A percentile compares a stretch with the other conserved stretches of the same genome.
These are phyloP conservation scores for Plasmodium vivax DNA, from an alignment of 169 alveolate genomes.

Conservation along the genomic window DNA sequence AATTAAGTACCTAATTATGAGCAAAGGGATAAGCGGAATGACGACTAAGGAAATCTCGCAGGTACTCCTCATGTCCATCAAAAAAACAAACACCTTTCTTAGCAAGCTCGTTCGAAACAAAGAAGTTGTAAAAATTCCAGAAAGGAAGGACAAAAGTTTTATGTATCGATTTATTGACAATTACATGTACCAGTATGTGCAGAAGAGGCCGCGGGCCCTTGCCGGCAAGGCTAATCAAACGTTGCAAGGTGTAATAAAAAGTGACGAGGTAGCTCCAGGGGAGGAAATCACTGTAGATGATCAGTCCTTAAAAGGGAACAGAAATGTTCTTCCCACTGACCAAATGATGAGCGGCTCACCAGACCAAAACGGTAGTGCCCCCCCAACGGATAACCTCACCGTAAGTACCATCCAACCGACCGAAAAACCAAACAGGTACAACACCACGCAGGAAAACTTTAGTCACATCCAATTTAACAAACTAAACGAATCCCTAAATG, in stretches of 20 bases:
- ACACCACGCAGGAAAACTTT: neutral
- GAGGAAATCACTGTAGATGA: neutral
- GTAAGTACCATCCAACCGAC: neutral
- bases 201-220: conserved; percentile 11
- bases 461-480: conserved; percentile 40
- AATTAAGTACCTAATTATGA: conserved; percentile 54
- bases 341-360: neutral
- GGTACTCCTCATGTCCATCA: conserved; percentile 15
- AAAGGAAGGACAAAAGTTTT: conserved; percentile 64
- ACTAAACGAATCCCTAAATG: conserved; percentile 42
- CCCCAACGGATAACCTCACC: neutral
- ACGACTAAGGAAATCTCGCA: conserved; percentile 64
- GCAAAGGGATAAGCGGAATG: conserved; percentile 63
- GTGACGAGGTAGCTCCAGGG: neutral
- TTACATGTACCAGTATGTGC: conserved; percentile 53
- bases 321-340: neutral
- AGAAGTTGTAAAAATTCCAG: conserved; percentile 59
- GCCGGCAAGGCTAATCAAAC: neutral
- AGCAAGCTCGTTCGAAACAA: conserved; percentile 41
- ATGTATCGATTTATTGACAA: conserved; percentile 69
- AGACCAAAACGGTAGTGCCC: neutral
- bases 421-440: neutral
- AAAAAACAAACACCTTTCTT: conserved; percentile 60
- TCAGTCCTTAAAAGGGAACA: neutral
- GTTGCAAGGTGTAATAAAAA: neutral